These are phyloP conservation scores for Plectosphaerella plurivora DNA, from an alignment of 2,329 filamentous ascomycete species.

Conservation along the genomic window DNA sequence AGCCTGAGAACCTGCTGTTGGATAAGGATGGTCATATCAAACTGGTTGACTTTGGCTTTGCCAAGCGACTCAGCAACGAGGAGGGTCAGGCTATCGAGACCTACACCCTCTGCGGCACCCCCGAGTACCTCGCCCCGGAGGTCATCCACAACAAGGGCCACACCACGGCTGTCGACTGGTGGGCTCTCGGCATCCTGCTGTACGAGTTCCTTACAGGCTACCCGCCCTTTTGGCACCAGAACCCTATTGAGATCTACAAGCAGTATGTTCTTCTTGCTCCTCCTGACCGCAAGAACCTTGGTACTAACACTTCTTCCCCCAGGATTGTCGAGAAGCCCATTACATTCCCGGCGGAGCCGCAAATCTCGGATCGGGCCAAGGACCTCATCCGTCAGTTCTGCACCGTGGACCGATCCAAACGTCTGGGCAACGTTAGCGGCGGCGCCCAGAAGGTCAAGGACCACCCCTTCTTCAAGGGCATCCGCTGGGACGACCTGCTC, in stretches of 20 bases:
- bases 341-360: slow-evolving; percentile 63
- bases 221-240: slow-evolving; percentile 83
- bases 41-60: slow-evolving; percentile 81
- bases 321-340: slow-evolving; percentile 78
- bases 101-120: slow-evolving; percentile 79
- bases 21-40: slow-evolving; percentile 77
- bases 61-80: slow-evolving; percentile 65
- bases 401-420: slow-evolving; percentile 72
- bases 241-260: slow-evolving; percentile 83
- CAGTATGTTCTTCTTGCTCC: slow-evolving; percentile 38
- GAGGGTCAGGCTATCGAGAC: slow-evolving; percentile 58
- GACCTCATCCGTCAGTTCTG: slow-evolving; percentile 74
- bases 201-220: slow-evolving; percentile 84
- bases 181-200: slow-evolving; percentile 78
- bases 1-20: slow-evolving; percentile 77
- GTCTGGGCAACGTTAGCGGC: slow-evolving; percentile 74
- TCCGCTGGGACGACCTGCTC: slow-evolving; percentile 71
- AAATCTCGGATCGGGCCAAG: slow-evolving; percentile 63
- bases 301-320: slow-evolving; percentile 1
- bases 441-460: slow-evolving; percentile 67
- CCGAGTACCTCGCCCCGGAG: slow-evolving; percentile 79
- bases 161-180: slow-evolving; percentile 78
- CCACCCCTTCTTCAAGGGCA: slow-evolving; percentile 69
- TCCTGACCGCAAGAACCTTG: neutral
- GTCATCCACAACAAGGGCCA: slow-evolving; percentile 80